A percentile compares a stretch with the other conserved stretches of the same genome.
These are phyloP conservation scores for Leptographium procerum DNA, from an alignment of 2,329 filamentous ascomycete species.

Conservation along the genomic window DNA sequence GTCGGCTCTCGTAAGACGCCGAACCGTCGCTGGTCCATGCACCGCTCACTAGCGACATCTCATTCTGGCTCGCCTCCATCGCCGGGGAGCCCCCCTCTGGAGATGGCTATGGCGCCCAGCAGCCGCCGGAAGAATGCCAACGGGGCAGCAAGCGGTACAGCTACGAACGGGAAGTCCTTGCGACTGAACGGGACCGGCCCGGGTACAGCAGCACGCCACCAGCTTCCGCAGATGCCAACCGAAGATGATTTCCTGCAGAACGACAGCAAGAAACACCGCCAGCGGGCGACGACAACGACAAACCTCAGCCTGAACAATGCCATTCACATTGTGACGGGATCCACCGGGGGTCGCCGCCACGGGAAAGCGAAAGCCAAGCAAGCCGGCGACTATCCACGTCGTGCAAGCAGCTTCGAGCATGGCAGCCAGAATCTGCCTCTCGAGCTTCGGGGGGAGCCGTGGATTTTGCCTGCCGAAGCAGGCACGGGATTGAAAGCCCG, in stretches of 20 bases:
- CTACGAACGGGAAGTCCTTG: constrained; percentile 1
- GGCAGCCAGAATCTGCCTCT: constrained; percentile 16
- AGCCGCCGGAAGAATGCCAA: background rate
- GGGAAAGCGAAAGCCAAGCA: constrained; percentile 13
- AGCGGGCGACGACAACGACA: constrained; percentile 34
- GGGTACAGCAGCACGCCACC: constrained; percentile 9
- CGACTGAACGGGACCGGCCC: constrained; percentile 4
- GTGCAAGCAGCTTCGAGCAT: constrained; percentile 40
- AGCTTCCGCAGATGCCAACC: constrained; percentile 23
- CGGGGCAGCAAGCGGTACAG: background rate
- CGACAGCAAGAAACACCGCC: constrained; percentile 38
- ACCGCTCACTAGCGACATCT: constrained; percentile 32
- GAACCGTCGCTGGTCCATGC: constrained; percentile 33
- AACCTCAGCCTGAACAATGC: constrained; percentile 35
- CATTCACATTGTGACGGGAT: constrained; percentile 32
- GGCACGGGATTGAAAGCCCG: constrained; percentile 69
- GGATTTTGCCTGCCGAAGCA: constrained; percentile 52
- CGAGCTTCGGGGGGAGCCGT: constrained; percentile 24
- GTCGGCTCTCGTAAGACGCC: constrained; percentile 15
- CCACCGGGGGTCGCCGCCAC: constrained; percentile 11
- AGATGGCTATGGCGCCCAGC: constrained; percentile 20
- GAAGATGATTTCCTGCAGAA: constrained; percentile 32
- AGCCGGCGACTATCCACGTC: constrained; percentile 14
- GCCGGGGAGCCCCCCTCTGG: constrained; percentile 30
- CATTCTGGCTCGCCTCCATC: constrained; percentile 40